These are phyloP conservation scores for Chalaropsis thielavioides DNA, from an alignment of 2,329 filamentous ascomycete species.

Conservation along the genomic window DNA sequence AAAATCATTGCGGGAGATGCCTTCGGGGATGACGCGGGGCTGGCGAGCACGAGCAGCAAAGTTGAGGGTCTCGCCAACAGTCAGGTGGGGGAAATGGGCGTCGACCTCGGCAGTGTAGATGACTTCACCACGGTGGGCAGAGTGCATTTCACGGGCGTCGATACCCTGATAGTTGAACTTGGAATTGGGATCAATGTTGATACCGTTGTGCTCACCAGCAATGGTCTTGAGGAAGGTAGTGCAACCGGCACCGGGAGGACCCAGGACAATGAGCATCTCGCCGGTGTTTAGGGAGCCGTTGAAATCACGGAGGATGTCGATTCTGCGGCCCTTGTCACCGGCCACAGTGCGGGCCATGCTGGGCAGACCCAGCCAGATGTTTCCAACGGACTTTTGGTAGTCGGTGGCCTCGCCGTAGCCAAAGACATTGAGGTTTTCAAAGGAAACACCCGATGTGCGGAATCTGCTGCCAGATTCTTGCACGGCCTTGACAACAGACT, in stretches of 20 bases:
- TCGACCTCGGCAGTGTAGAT: conserved; percentile 81
- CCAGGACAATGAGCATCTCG: conserved; percentile 63
- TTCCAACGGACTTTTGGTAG: conserved; percentile 53
- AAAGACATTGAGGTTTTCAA: conserved; percentile 53
- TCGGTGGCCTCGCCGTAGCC: conserved; percentile 54
- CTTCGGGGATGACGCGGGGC: conserved; percentile 45
- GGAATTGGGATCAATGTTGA: conserved; percentile 53
- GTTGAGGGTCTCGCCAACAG: conserved; percentile 63
- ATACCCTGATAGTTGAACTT: conserved; percentile 74
- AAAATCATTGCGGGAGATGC: conserved; percentile 39
- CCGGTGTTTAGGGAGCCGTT: conserved; percentile 55
- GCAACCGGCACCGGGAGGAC: conserved; percentile 60
- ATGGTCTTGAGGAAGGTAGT: conserved; percentile 77
- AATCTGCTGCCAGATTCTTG: conserved; percentile 39
- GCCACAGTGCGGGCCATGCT: conserved; percentile 35
- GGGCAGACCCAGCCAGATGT: conserved; percentile 40
- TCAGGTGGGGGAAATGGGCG: conserved; percentile 63
- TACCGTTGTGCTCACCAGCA: conserved; percentile 68
- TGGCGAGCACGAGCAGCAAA: conserved; percentile 61
- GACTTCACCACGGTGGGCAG: conserved; percentile 64
- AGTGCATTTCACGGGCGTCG: conserved; percentile 59
- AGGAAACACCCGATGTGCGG: conserved; percentile 49
- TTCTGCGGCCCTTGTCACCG: conserved; percentile 39
- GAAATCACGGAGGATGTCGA: conserved; percentile 54
- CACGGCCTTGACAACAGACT: conserved; percentile 39